These are phyloP conservation scores for Penicillium paneum DNA, from an alignment of 2,329 filamentous ascomycete species.

Conservation along the genomic window DNA sequence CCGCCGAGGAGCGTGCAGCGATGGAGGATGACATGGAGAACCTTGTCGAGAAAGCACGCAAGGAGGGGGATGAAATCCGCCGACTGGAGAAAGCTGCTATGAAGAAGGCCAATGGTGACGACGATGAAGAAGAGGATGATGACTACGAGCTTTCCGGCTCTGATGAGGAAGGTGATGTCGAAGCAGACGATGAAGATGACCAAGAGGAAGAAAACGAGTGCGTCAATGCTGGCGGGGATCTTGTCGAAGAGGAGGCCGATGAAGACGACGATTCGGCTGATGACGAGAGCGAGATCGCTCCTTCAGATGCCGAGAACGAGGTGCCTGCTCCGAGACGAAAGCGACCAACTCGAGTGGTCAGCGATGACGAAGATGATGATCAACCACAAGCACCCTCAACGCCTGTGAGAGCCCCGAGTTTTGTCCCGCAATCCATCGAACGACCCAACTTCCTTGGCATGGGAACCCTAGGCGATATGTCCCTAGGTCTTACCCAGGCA, in stretches of 20 bases:
- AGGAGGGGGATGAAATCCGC: slow-evolving; percentile 75
- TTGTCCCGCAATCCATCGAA: slow-evolving; percentile 31
- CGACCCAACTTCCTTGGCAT: slow-evolving; percentile 65
- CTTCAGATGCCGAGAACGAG: slow-evolving; percentile 44
- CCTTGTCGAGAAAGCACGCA: slow-evolving; percentile 76
- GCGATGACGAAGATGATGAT: slow-evolving; percentile 63
- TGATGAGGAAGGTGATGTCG: slow-evolving; percentile 41
- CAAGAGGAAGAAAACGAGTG: slow-evolving; percentile 25
- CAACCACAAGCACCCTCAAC: slow-evolving; percentile 36
- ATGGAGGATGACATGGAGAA: slow-evolving; percentile 84
- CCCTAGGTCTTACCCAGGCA: slow-evolving; percentile 78
- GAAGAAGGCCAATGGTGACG: slow-evolving; percentile 57
- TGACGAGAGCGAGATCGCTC: slow-evolving; percentile 21
- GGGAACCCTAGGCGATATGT: slow-evolving; percentile 46
- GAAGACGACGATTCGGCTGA: slow-evolving; percentile 44
- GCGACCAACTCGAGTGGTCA: slow-evolving; percentile 56
- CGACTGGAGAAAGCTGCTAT: slow-evolving; percentile 72
- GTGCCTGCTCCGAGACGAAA: slow-evolving; percentile 51
- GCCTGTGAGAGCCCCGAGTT: slow-evolving; percentile 30
- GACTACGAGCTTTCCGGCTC: slow-evolving; percentile 49
- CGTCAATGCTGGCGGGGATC: slow-evolving; percentile 13
- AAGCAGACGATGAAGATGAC: slow-evolving; percentile 36
- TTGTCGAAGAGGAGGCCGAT: slow-evolving; percentile 36
- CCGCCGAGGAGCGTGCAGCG: slow-evolving; percentile 77
- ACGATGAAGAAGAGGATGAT: slow-evolving; percentile 53